Base-by-base conservation (phyloP, 208 protist genomes). In the Endotrypanum monterogeii region DNA sequence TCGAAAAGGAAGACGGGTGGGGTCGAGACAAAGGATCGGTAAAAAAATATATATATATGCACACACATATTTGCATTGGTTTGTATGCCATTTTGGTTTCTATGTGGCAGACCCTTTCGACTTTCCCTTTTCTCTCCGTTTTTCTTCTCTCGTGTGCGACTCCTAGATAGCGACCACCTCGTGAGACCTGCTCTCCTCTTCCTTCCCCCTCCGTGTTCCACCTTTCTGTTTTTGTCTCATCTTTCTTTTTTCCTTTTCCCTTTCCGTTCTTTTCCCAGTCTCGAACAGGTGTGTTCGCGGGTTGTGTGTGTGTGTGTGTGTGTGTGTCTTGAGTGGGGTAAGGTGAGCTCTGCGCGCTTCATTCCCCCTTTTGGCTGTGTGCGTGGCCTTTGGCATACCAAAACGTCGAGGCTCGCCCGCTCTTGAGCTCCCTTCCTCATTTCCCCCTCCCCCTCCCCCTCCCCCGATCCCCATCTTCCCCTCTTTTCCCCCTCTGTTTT, bases 161-260 rank as follows among this genome's bases (percentile, higher is more conserved):
- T 35, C 62, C 52, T 52, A 3, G 41, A 67, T 54, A 2, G 20
- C 41, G n/a, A 37, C 20, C 11, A 8, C 35, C 35, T 7, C n/a
- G 58, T 46, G 58, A 12, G 14, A 32, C 32, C 32, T 46, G 58
- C 11, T 16, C 30, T 12, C 35, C 58, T 63, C 35, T 25, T 25
- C 25, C 37, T 12, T 12, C 8, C 12, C 62, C 9, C 14, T n/a
- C 4, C 30, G 11, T 52, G 35, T 25, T 67, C 6, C 39, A 9
- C n/a, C 2, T 18, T 62, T 57, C 25, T 50, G 5, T 14, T 69
- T 58, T 44, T 76, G 57, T 73, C 55, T 74, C n/a, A n/a, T 67
- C 58, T 84, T 11, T 78, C 35, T 61, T 14, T 76, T 50, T 78
- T 52, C 78, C 46, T 82, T 57, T 65, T n/a, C 28, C 50, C 71